These are phyloP conservation scores for Barbarea vulgaris DNA, from an alignment of 345 rosid genomes.

Conservation along the genomic window DNA sequence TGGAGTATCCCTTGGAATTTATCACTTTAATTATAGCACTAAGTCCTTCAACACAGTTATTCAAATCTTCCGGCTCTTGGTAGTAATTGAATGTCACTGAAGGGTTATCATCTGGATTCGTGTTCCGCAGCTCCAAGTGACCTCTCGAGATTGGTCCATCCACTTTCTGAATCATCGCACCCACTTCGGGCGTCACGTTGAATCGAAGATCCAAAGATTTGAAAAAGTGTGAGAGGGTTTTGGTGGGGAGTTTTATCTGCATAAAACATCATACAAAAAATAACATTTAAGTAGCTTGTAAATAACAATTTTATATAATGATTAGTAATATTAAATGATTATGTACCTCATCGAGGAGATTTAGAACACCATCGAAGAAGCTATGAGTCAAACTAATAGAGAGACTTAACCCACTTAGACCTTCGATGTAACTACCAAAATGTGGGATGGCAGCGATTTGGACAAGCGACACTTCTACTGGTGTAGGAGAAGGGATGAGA, in stretches of 20 bases:
- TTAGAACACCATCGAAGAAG: conserved; percentile 32
- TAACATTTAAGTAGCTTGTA: neutral
- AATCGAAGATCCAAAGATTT: conserved; percentile 33
- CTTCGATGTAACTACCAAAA: conserved; percentile 55
- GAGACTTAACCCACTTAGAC: conserved; percentile 55
- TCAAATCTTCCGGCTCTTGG: conserved; percentile 60
- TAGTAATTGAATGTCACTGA: conserved; percentile 69
- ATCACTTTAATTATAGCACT: conserved; percentile 48
- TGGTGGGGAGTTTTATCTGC: conserved; percentile 10
- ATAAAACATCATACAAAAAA: neutral
- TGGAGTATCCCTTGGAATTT: conserved; percentile 48
- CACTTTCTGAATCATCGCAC: conserved; percentile 51
- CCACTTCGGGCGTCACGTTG: conserved; percentile 43
- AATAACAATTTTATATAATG: neutral
- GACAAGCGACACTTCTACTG: conserved; percentile 59
- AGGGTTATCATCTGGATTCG: conserved; percentile 52
- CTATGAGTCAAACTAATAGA: conserved; percentile 47
- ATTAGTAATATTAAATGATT: neutral
- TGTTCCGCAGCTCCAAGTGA: conserved; percentile 47
- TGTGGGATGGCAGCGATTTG: conserved; percentile 64
- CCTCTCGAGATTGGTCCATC: conserved; percentile 57
- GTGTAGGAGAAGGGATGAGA: conserved; percentile 54
- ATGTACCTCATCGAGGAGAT: conserved; percentile 50
- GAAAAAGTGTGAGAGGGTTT: conserved; percentile 28
- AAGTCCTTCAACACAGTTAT: conserved; percentile 60